A percentile compares a stretch with the other conserved stretches of the same genome.
These are phyloP conservation scores for Cercospora zeae-maydis DNA, from an alignment of 2,329 filamentous ascomycete species.

Conservation along the genomic window DNA sequence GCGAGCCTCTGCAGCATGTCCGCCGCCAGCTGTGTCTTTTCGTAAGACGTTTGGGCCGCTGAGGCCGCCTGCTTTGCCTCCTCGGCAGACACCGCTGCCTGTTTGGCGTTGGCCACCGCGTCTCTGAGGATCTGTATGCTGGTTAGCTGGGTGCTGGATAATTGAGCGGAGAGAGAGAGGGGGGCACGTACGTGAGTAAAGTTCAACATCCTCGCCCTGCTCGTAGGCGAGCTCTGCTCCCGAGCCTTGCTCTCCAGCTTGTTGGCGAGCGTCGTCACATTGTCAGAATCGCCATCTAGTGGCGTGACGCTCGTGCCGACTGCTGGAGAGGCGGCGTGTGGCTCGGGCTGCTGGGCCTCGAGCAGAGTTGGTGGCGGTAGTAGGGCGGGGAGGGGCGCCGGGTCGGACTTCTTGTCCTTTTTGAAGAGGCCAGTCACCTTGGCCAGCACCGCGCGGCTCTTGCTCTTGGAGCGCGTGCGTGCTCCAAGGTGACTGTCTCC, in stretches of 20 bases:
- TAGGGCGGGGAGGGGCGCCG: background rate
- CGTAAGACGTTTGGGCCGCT: slow-evolving; percentile 27
- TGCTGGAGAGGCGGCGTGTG: background rate
- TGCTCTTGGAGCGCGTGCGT: slow-evolving; percentile 26
- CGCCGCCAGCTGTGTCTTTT: slow-evolving; percentile 29
- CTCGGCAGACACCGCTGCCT: slow-evolving; percentile 30
- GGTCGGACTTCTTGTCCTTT: slow-evolving; percentile 26
- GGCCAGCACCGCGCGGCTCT: slow-evolving; percentile 29
- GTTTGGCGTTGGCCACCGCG: slow-evolving; percentile 25
- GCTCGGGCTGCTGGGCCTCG: background rate
- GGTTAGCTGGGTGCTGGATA: slow-evolving; percentile 4
- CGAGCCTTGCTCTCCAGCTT: slow-evolving; percentile 15
- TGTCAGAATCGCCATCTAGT: slow-evolving; percentile 2
- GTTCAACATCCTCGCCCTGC: slow-evolving; percentile 13
- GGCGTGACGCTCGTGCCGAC: background rate
- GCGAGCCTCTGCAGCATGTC: slow-evolving; percentile 24
- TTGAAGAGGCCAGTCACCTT: slow-evolving; percentile 34
- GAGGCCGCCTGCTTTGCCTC: slow-evolving; percentile 28
- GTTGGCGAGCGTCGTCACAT: slow-evolving; percentile 6
- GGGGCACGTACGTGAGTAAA: slow-evolving; percentile 18
- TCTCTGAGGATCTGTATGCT: slow-evolving; percentile 22
- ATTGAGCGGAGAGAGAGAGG: background rate
- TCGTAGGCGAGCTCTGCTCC: slow-evolving; percentile 10
- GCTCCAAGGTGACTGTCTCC: background rate
- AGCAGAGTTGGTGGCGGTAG: slow-evolving; percentile 1